A percentile compares a stretch with the other conserved stretches of the same genome.
These are phyloP conservation scores for Ulmus americana DNA, from an alignment of 331 rosid genomes.

Conservation along the genomic window DNA sequence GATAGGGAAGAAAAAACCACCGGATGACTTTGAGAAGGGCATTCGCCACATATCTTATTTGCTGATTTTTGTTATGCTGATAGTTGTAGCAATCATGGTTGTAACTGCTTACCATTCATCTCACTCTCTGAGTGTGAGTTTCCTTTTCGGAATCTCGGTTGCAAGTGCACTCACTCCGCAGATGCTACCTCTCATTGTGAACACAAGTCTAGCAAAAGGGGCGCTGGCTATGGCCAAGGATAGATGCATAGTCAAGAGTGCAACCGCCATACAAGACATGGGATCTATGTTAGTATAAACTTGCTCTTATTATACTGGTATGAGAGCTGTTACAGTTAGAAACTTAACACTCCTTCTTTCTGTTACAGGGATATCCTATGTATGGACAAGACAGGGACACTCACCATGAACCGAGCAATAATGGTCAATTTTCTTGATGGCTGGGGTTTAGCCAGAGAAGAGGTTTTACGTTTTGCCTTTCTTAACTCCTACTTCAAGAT, in stretches of 20 bases:
- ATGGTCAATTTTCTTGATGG: slow-evolving; percentile 53
- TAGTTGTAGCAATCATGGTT: slow-evolving; percentile 50
- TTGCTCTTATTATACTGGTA: slow-evolving; percentile 4
- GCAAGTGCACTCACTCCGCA: slow-evolving; percentile 90
- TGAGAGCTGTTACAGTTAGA: too few relatives aligned
- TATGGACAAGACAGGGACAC: slow-evolving; percentile 82
- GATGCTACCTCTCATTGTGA: slow-evolving; percentile 75
- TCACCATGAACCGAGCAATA: slow-evolving; percentile 72
- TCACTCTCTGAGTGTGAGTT: slow-evolving; percentile 34
- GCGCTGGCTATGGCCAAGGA: slow-evolving; percentile 80
- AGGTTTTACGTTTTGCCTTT: slow-evolving; percentile 63
- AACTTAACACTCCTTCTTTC: not conserved
- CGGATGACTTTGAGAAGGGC: slow-evolving; percentile 66
- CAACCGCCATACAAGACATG: slow-evolving; percentile 62
- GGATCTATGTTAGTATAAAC: slow-evolving; percentile 64
- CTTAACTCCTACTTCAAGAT: slow-evolving; percentile 72
- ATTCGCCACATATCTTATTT: slow-evolving; percentile 55
- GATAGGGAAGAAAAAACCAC: slow-evolving; percentile 61
- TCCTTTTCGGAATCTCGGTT: slow-evolving; percentile 64
- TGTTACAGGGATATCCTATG: slow-evolving; percentile 73
- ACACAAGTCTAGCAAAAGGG: slow-evolving; percentile 79
- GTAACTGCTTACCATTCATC: slow-evolving; percentile 44
- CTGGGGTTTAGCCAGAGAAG: slow-evolving; percentile 45
- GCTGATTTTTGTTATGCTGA: slow-evolving; percentile 58
- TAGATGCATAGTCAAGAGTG: slow-evolving; percentile 70